Conservation (phyloP, 768 basidiomycete species). For the Mycena chlorophos region DNA sequence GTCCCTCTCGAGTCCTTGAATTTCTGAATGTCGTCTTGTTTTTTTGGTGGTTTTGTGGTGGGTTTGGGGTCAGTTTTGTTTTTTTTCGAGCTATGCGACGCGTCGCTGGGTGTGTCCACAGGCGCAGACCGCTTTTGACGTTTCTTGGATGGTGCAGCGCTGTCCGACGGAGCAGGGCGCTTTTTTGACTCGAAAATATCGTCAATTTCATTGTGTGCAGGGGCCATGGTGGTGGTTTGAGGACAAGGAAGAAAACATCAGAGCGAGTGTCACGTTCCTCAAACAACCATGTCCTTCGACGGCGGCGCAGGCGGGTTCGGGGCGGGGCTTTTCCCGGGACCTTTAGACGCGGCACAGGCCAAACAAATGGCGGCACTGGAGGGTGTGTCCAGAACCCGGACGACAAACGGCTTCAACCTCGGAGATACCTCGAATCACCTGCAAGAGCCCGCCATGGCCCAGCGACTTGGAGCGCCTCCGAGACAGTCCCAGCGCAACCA, state of each 20-base stretch:
- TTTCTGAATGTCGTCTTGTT: constrained; percentile 41
- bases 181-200: constrained; percentile 67
- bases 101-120: too few species aligned
- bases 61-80: constrained; percentile 1
- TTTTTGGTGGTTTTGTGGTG: constrained; percentile 14
- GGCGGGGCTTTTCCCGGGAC: constrained; percentile 4
- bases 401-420: constrained; percentile 41
- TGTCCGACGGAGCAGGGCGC: constrained; percentile 55
- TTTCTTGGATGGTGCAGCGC: constrained; percentile 45
- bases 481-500: constrained; percentile 31
- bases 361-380: constrained; percentile 83
- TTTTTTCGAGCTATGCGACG: constrained; percentile 17
- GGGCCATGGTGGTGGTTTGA: constrained; percentile 49
- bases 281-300: background rate
- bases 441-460: background rate
- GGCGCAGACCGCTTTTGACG: constrained; percentile 39
- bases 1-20: constrained; percentile 79
- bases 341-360: constrained; percentile 32
- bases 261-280: constrained; percentile 12
- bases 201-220: constrained; percentile 90
- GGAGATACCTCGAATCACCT: background rate
- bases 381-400: constrained; percentile 59
- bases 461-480: background rate
- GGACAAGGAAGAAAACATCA: constrained; percentile 8
- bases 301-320: background rate